Evolutionary conservation across 2,329 filamentous ascomycete species (phyloP), one percentile per base, ranked within the genome.

Genomic region (Orbilia javanica): DNA sequence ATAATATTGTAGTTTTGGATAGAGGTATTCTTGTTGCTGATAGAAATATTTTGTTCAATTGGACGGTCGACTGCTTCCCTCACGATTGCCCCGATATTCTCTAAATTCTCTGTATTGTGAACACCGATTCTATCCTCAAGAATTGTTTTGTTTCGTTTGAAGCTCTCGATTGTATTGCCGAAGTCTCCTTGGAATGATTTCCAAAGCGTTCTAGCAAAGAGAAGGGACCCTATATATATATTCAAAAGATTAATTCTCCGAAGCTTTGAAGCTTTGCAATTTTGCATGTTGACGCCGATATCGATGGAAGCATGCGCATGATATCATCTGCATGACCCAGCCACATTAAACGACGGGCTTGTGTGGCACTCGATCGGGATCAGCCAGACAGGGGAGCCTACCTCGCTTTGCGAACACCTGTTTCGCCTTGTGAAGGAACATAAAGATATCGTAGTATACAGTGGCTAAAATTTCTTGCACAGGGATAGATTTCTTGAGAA

Each of bases 181-280:
- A 73, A 73, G 39, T 66, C 69, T 66, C 44, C 11, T 66, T 66
- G 1, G 53, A 73, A 73, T 55, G 57, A 36, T 36, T 66, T 65
- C 69, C 69, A 72, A 29, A 72, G n/a, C 2, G 34, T 73, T 22
- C 60, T 46, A 44, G 55, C 55, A 11, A 48, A 60, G 29, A 66
- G 46, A 1, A 66, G 22, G 29, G 29, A 25, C 13, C 29, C 44
- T 46, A 57, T 13, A 25, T 48, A 44, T 66, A 63, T 63, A 75
- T 18, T 20, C 42, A 36, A 66, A 39, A 22, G 4, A 39, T 44
- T 34, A 34, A 22, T 46, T 22, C n/a, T 5, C 31, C n/a, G 5
- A 25, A 4, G 11, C 36, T 39, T 36, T 36, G 34, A 36, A 36
- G 34, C 13, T 36, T 39, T n/a, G n/a, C n/a, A n/a, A n/a, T n/a